phyloP scores from a whole-genome alignment of 208 protist genomes.

The Entamoeba moshkovskii region DNA sequence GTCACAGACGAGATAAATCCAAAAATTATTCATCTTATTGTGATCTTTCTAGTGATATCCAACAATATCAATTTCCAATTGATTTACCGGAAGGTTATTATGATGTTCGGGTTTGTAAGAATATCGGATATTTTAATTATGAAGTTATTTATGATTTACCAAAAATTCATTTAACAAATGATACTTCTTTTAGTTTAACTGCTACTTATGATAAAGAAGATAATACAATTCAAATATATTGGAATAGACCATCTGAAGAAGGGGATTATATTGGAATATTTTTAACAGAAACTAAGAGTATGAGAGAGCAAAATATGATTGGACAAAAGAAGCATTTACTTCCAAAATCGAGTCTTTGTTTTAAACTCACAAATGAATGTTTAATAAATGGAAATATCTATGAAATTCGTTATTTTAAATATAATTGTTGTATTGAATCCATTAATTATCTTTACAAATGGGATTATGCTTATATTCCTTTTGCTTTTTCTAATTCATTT shows the following conservation, averaged over 20 bases:
- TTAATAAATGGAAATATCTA: background rate
- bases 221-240: background rate
- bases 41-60: background rate
- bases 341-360: background rate
- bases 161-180: background rate
- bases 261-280: background rate
- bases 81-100: background rate
- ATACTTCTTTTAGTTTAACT: background rate
- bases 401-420: background rate
- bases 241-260: background rate
- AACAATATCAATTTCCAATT: background rate
- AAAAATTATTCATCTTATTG: background rate
- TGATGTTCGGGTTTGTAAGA: background rate
- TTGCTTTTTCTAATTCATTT: background rate
- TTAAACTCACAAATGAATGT: background rate
- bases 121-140: background rate
- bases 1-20: background rate
- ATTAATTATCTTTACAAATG: background rate
- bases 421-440: background rate
- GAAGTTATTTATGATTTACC: background rate
- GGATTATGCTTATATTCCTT: background rate
- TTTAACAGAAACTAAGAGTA: background rate
- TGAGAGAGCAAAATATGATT: background rate
- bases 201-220: background rate
- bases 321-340: background rate